These are phyloP conservation scores for Lippia alba DNA, from an alignment of 305 asterid genomes.

Conservation along the genomic window DNA sequence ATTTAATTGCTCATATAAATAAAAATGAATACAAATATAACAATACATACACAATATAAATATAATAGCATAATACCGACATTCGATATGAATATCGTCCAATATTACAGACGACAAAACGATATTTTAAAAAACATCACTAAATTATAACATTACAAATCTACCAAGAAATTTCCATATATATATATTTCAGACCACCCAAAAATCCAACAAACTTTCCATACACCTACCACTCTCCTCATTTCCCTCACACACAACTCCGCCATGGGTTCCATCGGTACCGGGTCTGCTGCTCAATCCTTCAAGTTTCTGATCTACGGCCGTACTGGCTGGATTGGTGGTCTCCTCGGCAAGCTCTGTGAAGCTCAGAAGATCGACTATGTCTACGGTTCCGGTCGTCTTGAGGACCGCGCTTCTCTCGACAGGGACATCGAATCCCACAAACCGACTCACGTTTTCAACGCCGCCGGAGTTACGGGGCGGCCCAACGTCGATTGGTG, in stretches of 20 bases:
- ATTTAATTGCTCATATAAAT: too few relatives aligned
- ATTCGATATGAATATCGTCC: too few relatives aligned
- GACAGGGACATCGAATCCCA: slow-evolving; percentile 58
- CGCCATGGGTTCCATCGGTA: slow-evolving; percentile 65
- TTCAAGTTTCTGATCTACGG: slow-evolving; percentile 86
- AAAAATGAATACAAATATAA: too few relatives aligned
- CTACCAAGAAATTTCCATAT: background rate
- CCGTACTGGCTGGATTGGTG: slow-evolving; percentile 89
- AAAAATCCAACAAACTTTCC: background rate
- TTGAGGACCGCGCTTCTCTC: slow-evolving; percentile 60
- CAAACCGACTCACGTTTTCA: slow-evolving; percentile 82
- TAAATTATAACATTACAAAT: too few relatives aligned
- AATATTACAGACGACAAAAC: too few relatives aligned
- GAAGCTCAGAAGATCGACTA: slow-evolving; percentile 69
- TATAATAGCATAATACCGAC: too few relatives aligned
- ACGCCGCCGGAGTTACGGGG: slow-evolving; percentile 94
- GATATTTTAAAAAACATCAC: too few relatives aligned
- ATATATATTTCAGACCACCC: background rate
- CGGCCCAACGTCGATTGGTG: slow-evolving; percentile 97
- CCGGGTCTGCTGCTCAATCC: slow-evolving; percentile 56
- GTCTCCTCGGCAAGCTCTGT: slow-evolving; percentile 82
- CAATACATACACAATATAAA: too few relatives aligned
- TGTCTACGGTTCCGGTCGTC: slow-evolving; percentile 79
- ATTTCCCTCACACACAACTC: slow-evolving; percentile 11
- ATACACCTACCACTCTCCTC: slow-evolving; percentile 1